Base-by-base conservation (phyloP, 2,329 filamentous ascomycete species). In the Ceratocystiopsis brevicomis region DNA sequence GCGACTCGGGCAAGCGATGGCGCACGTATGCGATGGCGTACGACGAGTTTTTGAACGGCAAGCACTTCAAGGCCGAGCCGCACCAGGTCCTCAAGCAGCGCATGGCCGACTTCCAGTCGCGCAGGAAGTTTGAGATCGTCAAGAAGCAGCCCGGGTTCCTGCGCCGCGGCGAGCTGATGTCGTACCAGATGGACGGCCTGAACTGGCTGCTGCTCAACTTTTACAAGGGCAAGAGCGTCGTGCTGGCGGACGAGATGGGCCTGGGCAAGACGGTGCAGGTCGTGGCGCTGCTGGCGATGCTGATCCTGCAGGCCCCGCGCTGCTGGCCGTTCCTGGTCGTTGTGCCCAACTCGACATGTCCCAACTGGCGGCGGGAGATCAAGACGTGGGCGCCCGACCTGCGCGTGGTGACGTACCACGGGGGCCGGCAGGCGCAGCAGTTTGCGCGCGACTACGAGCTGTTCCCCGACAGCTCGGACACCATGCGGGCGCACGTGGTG, bases 311-410 rank as follows among this genome's bases (percentile, higher is more conserved):
- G 42, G 60, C 61, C n/a, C 75, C 75, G 6, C 64, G 73, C 54
- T 90, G 85, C 59, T 96, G 82, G 72, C 90, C 90, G 0, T 96
- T 95, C 56, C 67, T 98, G 15, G 70, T 96, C 3, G 85, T 95
- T 2, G 88, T 93, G 1, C 90, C 90, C 0, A 96, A 96, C 55
- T 79, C 88, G 0, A 98, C 90, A 0, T 93, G 86, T 57, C 76
- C 86, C n/a, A 98, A 98, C 57, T 98, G 90, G 88, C 81, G 88
- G 6, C 78, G 88, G 40, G 90, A 98, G 57, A 85, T 96, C 58
- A 92, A 93, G 62, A 78, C 82, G 51, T 98, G 88, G 88, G 78
- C 81, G 0, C 88, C 88, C 1, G 74, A 73, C 8, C 63, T 96
- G 34, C 76, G 86, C 37, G 86, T 93, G 8, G 86, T 95, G n/a